Conservation (phyloP, 192 early-diverging fungal species). For the Funneliformis mosseae region DNA sequence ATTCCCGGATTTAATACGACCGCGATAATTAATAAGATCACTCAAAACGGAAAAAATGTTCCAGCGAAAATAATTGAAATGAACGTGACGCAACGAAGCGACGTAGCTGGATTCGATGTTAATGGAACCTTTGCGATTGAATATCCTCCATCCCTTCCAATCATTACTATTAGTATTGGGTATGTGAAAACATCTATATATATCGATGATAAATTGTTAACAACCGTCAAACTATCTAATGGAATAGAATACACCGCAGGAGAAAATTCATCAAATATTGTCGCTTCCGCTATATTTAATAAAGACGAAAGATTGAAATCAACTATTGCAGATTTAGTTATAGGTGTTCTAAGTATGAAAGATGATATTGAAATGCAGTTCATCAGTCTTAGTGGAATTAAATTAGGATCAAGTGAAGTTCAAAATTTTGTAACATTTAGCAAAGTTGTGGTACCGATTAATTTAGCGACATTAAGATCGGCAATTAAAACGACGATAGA, state of each 20-base stretch:
- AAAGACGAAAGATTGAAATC: background rate
- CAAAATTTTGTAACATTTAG: constrained; percentile 1
- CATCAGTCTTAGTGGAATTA: background rate
- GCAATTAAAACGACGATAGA: background rate
- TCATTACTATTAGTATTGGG: background rate
- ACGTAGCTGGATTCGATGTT: background rate
- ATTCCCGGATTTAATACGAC: background rate
- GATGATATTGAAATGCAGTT: background rate
- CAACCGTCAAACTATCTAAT: background rate
- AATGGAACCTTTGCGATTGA: background rate
- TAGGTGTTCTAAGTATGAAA: background rate
- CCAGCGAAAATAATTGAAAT: background rate
- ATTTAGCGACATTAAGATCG: background rate
- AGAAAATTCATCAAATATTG: background rate
- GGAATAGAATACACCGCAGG: background rate
- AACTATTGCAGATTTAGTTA: background rate
- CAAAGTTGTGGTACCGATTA: background rate
- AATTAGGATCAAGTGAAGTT: background rate
- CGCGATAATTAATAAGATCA: background rate
- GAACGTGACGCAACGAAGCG: background rate
- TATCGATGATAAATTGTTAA: background rate
- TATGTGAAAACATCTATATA: background rate
- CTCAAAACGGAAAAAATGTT: background rate
- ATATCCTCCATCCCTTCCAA: background rate
- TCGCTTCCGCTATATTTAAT: background rate